Conservation (phyloP, 2,329 filamentous ascomycete genomes). For the Aureobasidium sp. region DNA sequence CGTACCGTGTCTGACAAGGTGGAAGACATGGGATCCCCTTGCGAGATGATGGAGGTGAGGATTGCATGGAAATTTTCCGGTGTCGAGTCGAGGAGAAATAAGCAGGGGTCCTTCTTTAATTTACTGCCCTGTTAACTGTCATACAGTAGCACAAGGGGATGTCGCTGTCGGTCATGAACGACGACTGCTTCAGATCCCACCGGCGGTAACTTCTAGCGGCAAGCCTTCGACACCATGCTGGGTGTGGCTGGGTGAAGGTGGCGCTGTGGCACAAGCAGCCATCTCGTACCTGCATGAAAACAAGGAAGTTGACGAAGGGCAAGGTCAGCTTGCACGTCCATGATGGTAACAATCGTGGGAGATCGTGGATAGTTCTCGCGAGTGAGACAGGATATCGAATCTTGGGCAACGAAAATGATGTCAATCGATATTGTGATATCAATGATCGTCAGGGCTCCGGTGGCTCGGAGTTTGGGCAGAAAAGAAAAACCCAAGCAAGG, state of each 20-base stretch:
- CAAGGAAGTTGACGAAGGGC: background rate
- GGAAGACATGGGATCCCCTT: background rate
- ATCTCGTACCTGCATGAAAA: conserved; percentile 5
- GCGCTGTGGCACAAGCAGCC: background rate
- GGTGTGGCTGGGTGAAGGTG: conserved; percentile 2
- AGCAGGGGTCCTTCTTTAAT: conserved; percentile 5
- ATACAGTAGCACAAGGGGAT: background rate
- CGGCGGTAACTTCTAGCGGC: background rate
- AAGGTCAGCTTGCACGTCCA: background rate
- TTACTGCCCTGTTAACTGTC: conserved; percentile 6
- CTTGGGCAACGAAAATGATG: background rate
- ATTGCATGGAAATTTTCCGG: background rate
- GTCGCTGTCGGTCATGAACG: background rate
- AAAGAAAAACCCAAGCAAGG: background rate
- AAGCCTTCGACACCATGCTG: background rate
- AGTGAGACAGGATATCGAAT: background rate
- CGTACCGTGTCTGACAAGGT: background rate
- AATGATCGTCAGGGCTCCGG: conserved; percentile 6
- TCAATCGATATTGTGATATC: conserved; percentile 8
- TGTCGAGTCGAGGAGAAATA: background rate
- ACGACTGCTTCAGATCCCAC: conserved; percentile 1
- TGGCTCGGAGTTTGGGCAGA: background rate
- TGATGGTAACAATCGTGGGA: background rate
- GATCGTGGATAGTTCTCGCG: background rate
- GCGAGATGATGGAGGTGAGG: background rate